Base-by-base conservation (phyloP, 2,329 filamentous ascomycete genomes). In the Sporothrix dimorphospora region DNA sequence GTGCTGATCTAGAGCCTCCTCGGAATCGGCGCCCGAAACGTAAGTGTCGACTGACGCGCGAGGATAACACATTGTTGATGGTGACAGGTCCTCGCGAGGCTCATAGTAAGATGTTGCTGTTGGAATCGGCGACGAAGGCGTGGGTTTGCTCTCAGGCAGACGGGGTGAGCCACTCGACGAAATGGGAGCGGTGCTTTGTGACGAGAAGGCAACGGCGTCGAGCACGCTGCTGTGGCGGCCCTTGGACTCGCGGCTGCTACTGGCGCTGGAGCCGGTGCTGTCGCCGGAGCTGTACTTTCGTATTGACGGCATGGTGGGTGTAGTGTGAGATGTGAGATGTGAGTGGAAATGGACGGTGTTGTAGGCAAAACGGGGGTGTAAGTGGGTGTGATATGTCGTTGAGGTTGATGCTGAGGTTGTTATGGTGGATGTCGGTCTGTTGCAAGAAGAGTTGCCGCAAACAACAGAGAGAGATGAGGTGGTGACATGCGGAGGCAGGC, bases 11-110 rank as follows among this genome's bases (percentile, higher is more conserved):
- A 85, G 78, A n/a, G 90, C 89, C 57, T 89, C 85, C 57, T 88
- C 85, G 3, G 91, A 92, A 42, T 87, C 83, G 42, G 88, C 83
- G 3, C 90, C 92, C 5, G 94, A 97, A 77, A 90, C 89, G 80
- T 94, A 97, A 1, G 94, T 97, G 73, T 93, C 91, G 76, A 89
- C 86, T 0, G 94, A 96, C 34, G 88, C 85, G 61, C 87, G 85
- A 2, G 85, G 81, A 76, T 84, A 85, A 72, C 82, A 77, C 71
- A 79, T 81, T 9, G 83, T 83, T 21, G 78, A 78, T 4, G 82
- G 82, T 4, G 82, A 83, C 38, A 83, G 76, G 72, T 84, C 81
- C 68, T 81, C 78, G 45, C 70, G 69, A 27, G 72, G 69, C 7
- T 74, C 65, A 47, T 74, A 73, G 42, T 42, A 55, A 21, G 51